Evolutionary conservation across 257 asterid genomes (phyloP).

Genomic region (Craterostigma plantagineum): DNA sequence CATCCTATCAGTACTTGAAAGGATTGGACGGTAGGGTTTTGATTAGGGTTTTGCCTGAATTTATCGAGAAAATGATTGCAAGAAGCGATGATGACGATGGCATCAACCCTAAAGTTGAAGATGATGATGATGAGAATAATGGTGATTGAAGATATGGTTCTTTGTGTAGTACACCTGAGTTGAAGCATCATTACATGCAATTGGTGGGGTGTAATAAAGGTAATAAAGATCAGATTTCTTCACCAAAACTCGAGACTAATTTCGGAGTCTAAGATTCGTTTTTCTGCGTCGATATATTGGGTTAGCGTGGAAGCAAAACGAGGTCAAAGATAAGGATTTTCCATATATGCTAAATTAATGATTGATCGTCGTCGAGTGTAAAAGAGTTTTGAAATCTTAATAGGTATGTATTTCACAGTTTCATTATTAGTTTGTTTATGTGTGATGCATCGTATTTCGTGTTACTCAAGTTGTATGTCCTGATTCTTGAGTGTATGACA

Average conservation of each 20-base stretch:
- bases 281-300: constrained; percentile 51
- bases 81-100: background rate
- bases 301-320: constrained; percentile 35
- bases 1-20: constrained; percentile 39
- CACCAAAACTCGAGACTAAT: constrained; percentile 78
- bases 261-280: constrained; percentile 42
- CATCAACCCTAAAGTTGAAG: background rate
- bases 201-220: constrained; percentile 35
- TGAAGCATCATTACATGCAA: constrained; percentile 49
- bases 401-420: too few relatives aligned
- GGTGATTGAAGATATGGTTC: constrained; percentile 6
- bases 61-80: constrained; percentile 23
- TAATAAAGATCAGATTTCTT: constrained; percentile 51
- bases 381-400: too few relatives aligned
- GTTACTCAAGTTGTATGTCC: too few relatives aligned
- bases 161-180: constrained; percentile 68
- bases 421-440: too few relatives aligned
- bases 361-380: too few relatives aligned
- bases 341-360: too few relatives aligned
- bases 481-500: too few relatives aligned
- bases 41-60: constrained; percentile 51
- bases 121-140: too few relatives aligned
- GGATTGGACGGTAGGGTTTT: constrained; percentile 43
- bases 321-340: too few relatives aligned
- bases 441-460: too few relatives aligned